Base-by-base conservation (phyloP, 352 stramenopile genomes). In the Globisporangium irregulare region DNA sequence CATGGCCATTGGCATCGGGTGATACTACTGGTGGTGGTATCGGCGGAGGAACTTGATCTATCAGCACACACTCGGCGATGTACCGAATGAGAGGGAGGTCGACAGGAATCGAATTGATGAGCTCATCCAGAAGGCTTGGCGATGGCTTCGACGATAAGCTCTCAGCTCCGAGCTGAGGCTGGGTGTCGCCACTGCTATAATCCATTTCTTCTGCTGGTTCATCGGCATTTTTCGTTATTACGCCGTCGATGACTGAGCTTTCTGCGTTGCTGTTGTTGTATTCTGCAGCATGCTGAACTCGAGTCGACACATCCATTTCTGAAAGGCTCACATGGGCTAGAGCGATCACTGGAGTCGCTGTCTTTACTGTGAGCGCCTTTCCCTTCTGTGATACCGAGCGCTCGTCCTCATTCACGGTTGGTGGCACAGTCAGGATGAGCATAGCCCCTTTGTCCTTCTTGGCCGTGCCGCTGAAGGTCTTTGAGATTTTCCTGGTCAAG, bases 21-120 rank as follows among this genome's bases (percentile, higher is more conserved):
- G 43, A n/a, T 12, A 51, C n/a, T 51, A 51, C n/a, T 51, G 20
- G 0, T 51, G 18, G 2, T 51, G 43, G 5, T 25, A 18, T 25
- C 53, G n/a, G 8, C 29, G 22, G 6, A 20, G 62, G 4, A 32
- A 36, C 22, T 24, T 24, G 15, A 65, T 55, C 34, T 18, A 38
- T 61, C 48, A 53, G 29, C 32, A 59, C 56, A 18, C 64, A 74
- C 53, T 74, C 69, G 10, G 69, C 64, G 24, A 74, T 50, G 34
- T 72, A 72, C 29, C 58, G 69, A 27, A 74, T 57, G 29, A 74
- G 59, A 14, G 69, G 69, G 24, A 56, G 64, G 14, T 68, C 64
- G 18, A 10, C 46, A 20, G 69, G 69, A 9, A 75, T 69, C 1
- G 22, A 32, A 9, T 56, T 15, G 20, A 72, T 25, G 14, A 72